Evolutionary conservation across 768 basidiomycete genomes (phyloP), one percentile per base, ranked within the genome.

Genomic region (Candolleomyces eurysporus): DNA sequence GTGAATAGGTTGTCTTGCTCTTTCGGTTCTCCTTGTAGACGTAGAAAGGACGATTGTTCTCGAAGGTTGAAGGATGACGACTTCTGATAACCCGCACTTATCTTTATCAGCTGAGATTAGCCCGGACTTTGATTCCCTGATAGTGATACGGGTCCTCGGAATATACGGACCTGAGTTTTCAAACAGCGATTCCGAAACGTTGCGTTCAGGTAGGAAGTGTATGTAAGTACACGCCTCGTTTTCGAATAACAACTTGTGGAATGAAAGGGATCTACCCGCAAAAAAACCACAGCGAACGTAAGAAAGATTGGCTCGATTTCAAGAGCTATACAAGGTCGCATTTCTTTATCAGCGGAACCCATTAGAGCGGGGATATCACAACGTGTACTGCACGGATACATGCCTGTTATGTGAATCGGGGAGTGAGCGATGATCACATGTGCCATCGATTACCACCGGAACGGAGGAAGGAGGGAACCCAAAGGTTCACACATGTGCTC

Each of bases 391-490:
- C 36, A 36, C 36, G 36, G 36, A 36, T 36, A 36, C 36, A 36
- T 36, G 11, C 36, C 36, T 36, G 36, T 36, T 36, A 8, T 36
- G 36, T 36, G 36, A 36, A 52, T 42, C 46, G 60, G 56, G 59
- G 57, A 16, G 16, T 32, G 11, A 36, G 43, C 49, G n/a, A 40
- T 52, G 67, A 66, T 77, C 76, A 73, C 73, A 75, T 74, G 74
- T 56, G 63, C 59, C 48, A 52, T 53, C 69, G 67, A 65, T 67
- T 67, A 67, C 67, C 68, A 74, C 76, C 73, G 76, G 74, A 74
- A 67, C 72, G 72, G 71, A 69, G 67, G 58, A 63, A 32, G 57
- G 36, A 36, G 36, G 36, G 36, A 36, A 36, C 36, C 36, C 36
- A 36, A 36, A 36, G 36, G 36, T 36, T 36, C 36, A 36, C 36